Conservation (phyloP, 2,329 filamentous ascomycete genomes). For the Alternaria viburni region DNA sequence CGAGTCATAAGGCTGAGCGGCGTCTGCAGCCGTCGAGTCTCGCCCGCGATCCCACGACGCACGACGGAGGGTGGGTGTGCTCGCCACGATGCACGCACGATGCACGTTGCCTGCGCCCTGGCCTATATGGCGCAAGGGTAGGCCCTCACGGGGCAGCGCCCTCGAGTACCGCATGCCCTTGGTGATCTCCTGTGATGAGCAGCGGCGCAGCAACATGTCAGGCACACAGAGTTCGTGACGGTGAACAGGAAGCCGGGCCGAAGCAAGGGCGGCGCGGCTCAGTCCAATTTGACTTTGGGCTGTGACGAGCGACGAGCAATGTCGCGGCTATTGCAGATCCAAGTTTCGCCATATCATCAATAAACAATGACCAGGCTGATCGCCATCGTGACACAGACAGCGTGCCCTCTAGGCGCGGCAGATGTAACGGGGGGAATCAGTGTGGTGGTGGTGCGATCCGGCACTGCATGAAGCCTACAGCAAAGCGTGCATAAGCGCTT, state of each 20-base stretch:
- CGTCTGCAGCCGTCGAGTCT: constrained; percentile 27
- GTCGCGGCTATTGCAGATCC: neutral
- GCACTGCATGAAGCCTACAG: constrained; percentile 38
- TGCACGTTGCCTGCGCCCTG: constrained; percentile 21
- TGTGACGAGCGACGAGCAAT: neutral
- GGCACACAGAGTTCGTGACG: constrained; percentile 27
- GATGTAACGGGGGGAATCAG: constrained; percentile 19
- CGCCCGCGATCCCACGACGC: constrained; percentile 28
- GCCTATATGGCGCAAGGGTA: constrained; percentile 15
- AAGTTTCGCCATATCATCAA: constrained; percentile 15
- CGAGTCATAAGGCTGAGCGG: constrained; percentile 44
- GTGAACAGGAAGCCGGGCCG: constrained; percentile 38
- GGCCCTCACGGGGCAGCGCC: constrained; percentile 31
- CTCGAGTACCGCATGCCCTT: constrained; percentile 21
- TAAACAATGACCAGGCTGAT: constrained; percentile 6
- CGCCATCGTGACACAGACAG: constrained; percentile 31
- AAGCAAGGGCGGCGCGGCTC: constrained; percentile 20
- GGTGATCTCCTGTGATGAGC: constrained; percentile 18
- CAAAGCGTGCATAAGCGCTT: constrained; percentile 47
- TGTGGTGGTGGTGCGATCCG: constrained; percentile 30
- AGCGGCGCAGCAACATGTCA: constrained; percentile 18
- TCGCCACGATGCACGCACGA: constrained; percentile 18
- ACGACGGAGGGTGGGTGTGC: constrained; percentile 17
- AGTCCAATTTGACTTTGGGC: constrained; percentile 15
- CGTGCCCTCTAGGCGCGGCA: constrained; percentile 21